phyloP scores from a whole-genome alignment of 2,329 filamentous ascomycete genomes.

The Geosmithia morbida region DNA sequence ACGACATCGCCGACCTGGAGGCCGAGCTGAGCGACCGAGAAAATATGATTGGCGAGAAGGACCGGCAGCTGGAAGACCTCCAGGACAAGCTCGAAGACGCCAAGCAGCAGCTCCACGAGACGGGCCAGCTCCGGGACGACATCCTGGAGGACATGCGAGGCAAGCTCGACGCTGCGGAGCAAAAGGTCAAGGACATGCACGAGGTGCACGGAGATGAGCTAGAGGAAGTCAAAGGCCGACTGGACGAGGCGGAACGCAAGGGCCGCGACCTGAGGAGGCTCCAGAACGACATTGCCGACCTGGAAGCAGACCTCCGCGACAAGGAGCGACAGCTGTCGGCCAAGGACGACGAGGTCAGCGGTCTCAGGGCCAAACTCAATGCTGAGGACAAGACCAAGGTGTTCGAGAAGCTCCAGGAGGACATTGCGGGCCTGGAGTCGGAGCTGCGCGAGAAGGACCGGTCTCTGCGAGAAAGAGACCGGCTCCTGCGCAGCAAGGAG shows the following conservation, averaged over 20 bases:
- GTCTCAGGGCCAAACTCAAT: constrained; percentile 39
- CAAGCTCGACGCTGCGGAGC: constrained; percentile 35
- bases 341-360: constrained; percentile 61
- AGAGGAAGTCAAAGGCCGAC: constrained; percentile 43
- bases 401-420: constrained; percentile 45
- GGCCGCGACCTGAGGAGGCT: constrained; percentile 51
- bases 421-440: constrained; percentile 61
- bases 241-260: constrained; percentile 41
- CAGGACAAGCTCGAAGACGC: constrained; percentile 37
- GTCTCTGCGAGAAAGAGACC: constrained; percentile 1
- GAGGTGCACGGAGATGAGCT: constrained; percentile 46
- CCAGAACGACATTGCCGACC: constrained; percentile 58
- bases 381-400: constrained; percentile 13
- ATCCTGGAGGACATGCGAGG: constrained; percentile 43
- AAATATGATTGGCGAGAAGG: constrained; percentile 18
- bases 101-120: constrained; percentile 45
- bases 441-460: constrained; percentile 21
- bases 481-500: constrained; percentile 31
- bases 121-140: constrained; percentile 34
- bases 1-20: constrained; percentile 1
- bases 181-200: constrained; percentile 39
- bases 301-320: constrained; percentile 61
- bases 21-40: background rate
- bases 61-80: constrained; percentile 60
- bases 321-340: constrained; percentile 62